Conservation (phyloP, 768 basidiomycete species). For the Calocera viscosa region DNA sequence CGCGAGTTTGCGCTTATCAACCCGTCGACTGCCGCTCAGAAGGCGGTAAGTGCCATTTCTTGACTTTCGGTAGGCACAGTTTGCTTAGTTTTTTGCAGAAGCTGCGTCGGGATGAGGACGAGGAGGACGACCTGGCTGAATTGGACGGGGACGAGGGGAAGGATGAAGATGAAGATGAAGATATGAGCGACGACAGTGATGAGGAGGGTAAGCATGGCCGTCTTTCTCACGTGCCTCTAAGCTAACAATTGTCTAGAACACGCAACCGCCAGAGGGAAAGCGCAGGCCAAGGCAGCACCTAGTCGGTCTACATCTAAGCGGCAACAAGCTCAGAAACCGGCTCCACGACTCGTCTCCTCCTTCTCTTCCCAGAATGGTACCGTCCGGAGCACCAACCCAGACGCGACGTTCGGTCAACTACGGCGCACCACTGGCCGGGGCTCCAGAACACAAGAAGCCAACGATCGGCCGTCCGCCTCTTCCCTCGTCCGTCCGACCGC, state of each 20-base stretch:
- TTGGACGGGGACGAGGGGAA: conserved; percentile 21
- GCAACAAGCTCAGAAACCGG: neutral
- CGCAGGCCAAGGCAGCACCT: neutral
- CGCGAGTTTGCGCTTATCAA: conserved; percentile 88
- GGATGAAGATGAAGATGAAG: conserved; percentile 18
- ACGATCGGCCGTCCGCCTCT: conserved; percentile 18
- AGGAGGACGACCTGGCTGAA: conserved; percentile 37
- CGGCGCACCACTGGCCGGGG: conserved; percentile 18
- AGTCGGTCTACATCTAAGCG: neutral
- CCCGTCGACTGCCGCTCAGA: conserved; percentile 57
- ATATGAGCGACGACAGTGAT: conserved; percentile 18
- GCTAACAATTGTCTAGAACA: neutral
- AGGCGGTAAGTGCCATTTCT: conserved; percentile 29
- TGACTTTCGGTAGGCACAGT: conserved; percentile 11
- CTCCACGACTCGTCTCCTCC: neutral
- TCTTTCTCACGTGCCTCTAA: neutral
- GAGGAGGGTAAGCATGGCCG: conserved; percentile 13
- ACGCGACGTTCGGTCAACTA: conserved; percentile 12
- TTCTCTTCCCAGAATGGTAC: neutral
- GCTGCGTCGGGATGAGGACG: conserved; percentile 25
- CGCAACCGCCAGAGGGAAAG: neutral
- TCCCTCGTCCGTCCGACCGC: conserved; percentile 7
- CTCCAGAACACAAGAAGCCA: conserved; percentile 19
- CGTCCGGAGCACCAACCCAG: neutral
- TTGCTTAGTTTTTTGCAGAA: conserved; percentile 14